Conservation (phyloP, 345 rosid species). For the Psidium guajava region DNA sequence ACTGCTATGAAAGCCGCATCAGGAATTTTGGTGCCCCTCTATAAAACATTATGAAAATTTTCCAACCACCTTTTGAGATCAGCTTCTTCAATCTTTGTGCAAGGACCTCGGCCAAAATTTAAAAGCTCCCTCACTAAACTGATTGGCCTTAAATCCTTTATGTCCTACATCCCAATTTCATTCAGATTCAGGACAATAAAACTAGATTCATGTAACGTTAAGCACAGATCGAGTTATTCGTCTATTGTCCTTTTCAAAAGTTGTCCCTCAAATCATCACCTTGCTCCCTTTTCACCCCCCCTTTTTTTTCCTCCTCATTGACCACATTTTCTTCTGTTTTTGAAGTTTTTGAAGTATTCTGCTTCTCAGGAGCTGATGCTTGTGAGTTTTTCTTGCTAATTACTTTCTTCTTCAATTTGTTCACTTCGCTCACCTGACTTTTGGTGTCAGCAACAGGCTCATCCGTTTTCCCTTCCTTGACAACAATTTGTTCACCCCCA, state of each 20-base stretch:
- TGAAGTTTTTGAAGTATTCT: slow-evolving; percentile 20
- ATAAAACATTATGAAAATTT: neutral
- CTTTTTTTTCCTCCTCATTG: slow-evolving; percentile 22
- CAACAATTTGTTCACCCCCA: slow-evolving; percentile 24
- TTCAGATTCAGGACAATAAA: neutral
- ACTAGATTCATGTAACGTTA: neutral
- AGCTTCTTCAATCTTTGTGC: neutral
- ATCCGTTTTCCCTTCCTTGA: slow-evolving; percentile 10
- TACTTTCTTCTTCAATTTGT: slow-evolving; percentile 13
- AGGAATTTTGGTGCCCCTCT: neutral
- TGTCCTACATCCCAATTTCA: neutral
- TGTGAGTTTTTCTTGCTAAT: slow-evolving; percentile 10
- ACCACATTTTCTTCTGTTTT: slow-evolving; percentile 19
- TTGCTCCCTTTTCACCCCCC: slow-evolving; percentile 23
- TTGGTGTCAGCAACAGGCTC: slow-evolving; percentile 22
- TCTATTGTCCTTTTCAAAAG: neutral
- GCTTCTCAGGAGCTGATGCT: slow-evolving; percentile 28
- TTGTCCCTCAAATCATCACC: neutral
- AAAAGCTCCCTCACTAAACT: neutral
- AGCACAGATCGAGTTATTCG: neutral
- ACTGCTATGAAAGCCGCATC: neutral
- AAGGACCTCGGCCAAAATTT: neutral
- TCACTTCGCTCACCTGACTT: slow-evolving; percentile 8
- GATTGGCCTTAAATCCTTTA: neutral
- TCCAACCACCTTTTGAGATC: neutral